Evolutionary conservation across 176 grass and related monocot species (phyloP).

Genomic region (Bolboschoenus planiculmis): DNA sequence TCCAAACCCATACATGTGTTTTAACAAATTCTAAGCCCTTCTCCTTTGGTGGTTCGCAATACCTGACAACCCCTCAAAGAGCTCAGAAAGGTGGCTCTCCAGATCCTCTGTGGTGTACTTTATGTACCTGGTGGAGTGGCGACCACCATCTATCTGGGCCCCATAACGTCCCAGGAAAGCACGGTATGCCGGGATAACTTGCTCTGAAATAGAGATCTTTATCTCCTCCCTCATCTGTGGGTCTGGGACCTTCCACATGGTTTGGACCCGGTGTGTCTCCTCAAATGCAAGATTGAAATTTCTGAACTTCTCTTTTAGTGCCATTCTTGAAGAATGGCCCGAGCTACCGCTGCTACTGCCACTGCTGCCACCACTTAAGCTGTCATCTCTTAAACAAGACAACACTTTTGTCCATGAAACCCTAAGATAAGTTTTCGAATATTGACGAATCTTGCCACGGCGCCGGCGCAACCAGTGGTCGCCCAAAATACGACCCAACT

Average conservation of each 20-base stretch:
- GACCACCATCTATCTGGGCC: constrained; percentile 63
- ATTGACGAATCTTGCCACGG: constrained; percentile 71
- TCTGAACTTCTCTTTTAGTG: constrained; percentile 84
- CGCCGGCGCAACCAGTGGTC: constrained; percentile 74
- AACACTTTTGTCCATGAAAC: constrained; percentile 85
- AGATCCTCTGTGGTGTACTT: constrained; percentile 86
- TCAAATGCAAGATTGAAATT: constrained; percentile 92
- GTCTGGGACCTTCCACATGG: constrained; percentile 85
- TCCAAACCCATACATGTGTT: neutral
- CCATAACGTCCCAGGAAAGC: constrained; percentile 84
- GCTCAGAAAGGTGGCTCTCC: constrained; percentile 68
- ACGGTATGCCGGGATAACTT: constrained; percentile 89
- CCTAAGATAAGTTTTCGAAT: constrained; percentile 75
- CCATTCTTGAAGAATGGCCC: constrained; percentile 46
- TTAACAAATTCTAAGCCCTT: constrained; percentile 32
- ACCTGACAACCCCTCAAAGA: constrained; percentile 73
- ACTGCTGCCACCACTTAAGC: constrained; percentile 38
- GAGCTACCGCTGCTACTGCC: constrained; percentile 67
- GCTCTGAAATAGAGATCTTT: constrained; percentile 92
- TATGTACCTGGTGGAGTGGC: constrained; percentile 58
- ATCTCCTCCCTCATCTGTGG: constrained; percentile 83
- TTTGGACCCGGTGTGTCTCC: constrained; percentile 78
- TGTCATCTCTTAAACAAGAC: constrained; percentile 78
- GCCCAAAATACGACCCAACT: constrained; percentile 78
- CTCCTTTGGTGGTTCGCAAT: constrained; percentile 53